Conservation (phyloP, 228 moss, liverwort and hornwort species). For the Sphagnum fallax region DNA sequence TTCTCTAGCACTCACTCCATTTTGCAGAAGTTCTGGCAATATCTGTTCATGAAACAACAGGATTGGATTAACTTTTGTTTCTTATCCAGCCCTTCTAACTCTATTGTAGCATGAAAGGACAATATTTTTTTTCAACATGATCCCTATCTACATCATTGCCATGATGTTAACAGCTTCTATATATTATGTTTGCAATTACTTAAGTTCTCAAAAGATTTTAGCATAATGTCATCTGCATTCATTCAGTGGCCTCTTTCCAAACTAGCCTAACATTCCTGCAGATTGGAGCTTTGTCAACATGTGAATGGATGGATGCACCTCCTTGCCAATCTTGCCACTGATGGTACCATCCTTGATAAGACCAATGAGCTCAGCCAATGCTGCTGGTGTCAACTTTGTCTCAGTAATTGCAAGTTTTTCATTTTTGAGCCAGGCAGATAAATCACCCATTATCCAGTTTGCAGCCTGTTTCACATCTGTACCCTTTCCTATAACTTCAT, state of each 20-base stretch:
- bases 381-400: constrained; percentile 61
- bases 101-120: too few species aligned
- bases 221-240: too few species aligned
- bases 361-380: constrained; percentile 74
- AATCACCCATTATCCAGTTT: constrained; percentile 99
- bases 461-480: constrained; percentile 86
- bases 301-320: constrained; percentile 28
- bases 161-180: too few species aligned
- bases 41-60: constrained; percentile 31
- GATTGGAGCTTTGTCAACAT: too few species aligned
- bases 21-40: constrained; percentile 76
- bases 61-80: too few species aligned
- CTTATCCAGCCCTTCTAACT: too few species aligned
- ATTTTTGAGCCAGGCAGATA: constrained; percentile 81
- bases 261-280: too few species aligned
- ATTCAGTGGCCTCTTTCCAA: too few species aligned
- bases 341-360: constrained; percentile 87
- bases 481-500: constrained; percentile 72
- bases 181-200: too few species aligned
- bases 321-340: constrained; percentile 95
- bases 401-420: constrained; percentile 62
- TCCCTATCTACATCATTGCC: too few species aligned
- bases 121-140: too few species aligned
- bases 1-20: constrained; percentile 65
- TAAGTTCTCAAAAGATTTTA: too few species aligned